These are phyloP conservation scores for Psidium guajava DNA, from an alignment of 345 rosid genomes.

Conservation along the genomic window DNA sequence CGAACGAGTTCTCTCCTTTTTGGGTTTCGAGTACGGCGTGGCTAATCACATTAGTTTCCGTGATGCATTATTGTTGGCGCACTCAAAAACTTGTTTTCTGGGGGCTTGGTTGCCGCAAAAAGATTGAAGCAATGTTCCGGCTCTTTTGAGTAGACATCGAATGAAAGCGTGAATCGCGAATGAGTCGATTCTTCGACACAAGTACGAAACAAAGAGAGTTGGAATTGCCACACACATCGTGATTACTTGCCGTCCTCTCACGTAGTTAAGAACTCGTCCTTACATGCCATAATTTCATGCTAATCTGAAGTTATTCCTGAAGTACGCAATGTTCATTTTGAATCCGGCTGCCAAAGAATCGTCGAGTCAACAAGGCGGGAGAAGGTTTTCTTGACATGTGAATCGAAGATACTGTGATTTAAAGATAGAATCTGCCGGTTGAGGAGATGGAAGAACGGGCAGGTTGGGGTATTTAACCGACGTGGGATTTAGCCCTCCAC, in stretches of 20 bases:
- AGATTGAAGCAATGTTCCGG: neutral
- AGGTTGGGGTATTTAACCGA: neutral
- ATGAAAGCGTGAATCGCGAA: neutral
- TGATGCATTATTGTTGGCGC: neutral
- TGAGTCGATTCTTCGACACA: neutral
- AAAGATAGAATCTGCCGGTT: neutral
- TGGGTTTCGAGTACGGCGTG: neutral
- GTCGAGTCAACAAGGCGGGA: neutral
- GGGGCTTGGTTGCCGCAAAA: neutral
- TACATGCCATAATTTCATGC: neutral
- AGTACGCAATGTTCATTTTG: neutral
- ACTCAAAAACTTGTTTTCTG: neutral
- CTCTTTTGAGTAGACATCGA: neutral
- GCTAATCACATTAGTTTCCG: neutral
- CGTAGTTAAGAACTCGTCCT: neutral
- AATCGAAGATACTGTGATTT: neutral
- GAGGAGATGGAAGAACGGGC: neutral
- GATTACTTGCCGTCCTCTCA: neutral
- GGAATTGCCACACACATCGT: neutral
- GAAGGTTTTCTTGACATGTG: neutral
- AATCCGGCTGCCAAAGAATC: neutral
- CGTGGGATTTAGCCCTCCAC: neutral
- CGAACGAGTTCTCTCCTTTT: neutral
- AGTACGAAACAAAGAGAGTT: neutral
- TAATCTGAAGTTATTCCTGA: neutral